Evolutionary conservation across 169 alveolate genomes (phyloP), one percentile per base, ranked within the genome.

Genomic region (Plasmodium billcollinsi): DNA sequence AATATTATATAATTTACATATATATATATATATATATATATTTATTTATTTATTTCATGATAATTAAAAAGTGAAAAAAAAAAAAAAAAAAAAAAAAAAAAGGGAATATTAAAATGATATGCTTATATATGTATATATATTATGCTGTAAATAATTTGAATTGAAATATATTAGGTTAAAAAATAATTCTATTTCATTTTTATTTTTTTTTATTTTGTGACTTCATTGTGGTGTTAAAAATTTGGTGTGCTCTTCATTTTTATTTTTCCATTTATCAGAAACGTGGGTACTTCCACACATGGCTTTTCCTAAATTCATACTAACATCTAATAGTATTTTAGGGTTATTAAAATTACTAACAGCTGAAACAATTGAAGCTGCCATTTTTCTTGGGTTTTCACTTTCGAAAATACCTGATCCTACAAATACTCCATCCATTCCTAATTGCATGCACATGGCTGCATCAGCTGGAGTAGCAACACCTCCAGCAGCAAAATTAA

Each of bases 391-490:
- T 1, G 97, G 97, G 33, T 91, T 75, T 56, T 71, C 80, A 24
- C 95, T 92, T 93, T 93, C 93, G 93, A 95, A 95, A 75, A 95
- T 92, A 71, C 96, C 96, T 26, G 94, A 88, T n/a, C 95, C 96
- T 15, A 95, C 97, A 88, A 95, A 95, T 26, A 95, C 97, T 47
- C 97, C 97, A 45, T 95, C 97, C 75, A 93, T 95, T 7, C 97
- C 97, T 59, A 88, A 61, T 49, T 90, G 94, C 94, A 90, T 93
- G 76, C 95, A 90, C 88, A 90, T 56, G 56, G 94, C 95, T 26
- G 94, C 95, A 61, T 90, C 96, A 14, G 95, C 96, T 3, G 96
- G 96, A 1, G 96, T 94, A 15, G 95, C 95, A 61, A 94, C 93
- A 5, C 96, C 96, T 0, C 96, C 97, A 26, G 96, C 96, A 2